Base-by-base conservation (phyloP, 257 asterid species). In the Salvia rosmarinus region DNA sequence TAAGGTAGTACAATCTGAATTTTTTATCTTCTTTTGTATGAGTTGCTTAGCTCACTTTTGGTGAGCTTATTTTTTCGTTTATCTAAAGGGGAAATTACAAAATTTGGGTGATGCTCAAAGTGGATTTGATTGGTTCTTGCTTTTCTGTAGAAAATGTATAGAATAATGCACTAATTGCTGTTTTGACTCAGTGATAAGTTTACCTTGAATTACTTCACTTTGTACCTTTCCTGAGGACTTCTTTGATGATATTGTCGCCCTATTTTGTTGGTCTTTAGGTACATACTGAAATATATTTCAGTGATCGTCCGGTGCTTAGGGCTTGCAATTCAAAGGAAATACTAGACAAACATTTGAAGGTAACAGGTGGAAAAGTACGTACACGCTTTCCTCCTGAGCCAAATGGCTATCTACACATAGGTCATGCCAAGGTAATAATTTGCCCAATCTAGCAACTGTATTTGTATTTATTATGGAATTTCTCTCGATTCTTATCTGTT, bases 361-460 rank as follows among this genome's bases (percentile, higher is more conserved):
- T 76, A 59, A 91, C 98, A 12, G 88, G 89, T 52, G 88, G 96
- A 69, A 95, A 85, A 79, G 86, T 95, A 72, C 76, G 43, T 77
- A 95, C 99, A 9, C 97, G 99, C 17, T 95, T 95, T 77, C 99
- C 99, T 35, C 99, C 99, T 40, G 99, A 95, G 82, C 99, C 99
- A 42, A 95, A 95, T 81, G 99, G 99, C 64, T 91, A 84, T 84
- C 82, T 95, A 52, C 99, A 94, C 79, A 94, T 94, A 47, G 99
- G 99, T 64, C 99, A 94, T 63, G 96, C 99, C 49, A 94, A 94
- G 99, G 99, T 94, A 73, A 73, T 68, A 64, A 54, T 59, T 65
- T 64, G 68, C 42, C 64, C 49, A 30, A 66, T 40, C 58, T 72
- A 49, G 55, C 67, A 73, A 58, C 6, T 49, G 49, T 11, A n/a